Percentiles rank a stretch among this genome's conserved stretches.
These are phyloP conservation scores for Picocystis sp. DNA, from an alignment of 163 green algal genomes.

Conservation along the genomic window DNA sequence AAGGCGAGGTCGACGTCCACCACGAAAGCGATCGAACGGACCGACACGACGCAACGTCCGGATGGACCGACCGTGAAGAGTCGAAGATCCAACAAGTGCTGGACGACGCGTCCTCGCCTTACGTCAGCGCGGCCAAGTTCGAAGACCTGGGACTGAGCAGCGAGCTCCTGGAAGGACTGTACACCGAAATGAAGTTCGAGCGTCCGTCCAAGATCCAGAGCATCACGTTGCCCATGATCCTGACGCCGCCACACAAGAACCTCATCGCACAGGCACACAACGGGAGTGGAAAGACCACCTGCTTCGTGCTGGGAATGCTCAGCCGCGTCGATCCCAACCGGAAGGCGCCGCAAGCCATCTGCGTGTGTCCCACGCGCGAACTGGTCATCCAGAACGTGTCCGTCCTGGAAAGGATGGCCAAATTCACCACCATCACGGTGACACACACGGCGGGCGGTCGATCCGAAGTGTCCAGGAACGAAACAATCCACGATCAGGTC, in stretches of 20 bases:
- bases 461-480: conserved; percentile 2
- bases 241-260: conserved; percentile 60
- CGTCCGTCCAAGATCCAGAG: conserved; percentile 79
- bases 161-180: conserved; percentile 53
- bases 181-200: conserved; percentile 99
- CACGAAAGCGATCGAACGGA: no score
- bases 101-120: conserved; percentile 4
- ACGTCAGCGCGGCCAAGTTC: conserved; percentile 4
- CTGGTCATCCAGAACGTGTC: conserved; percentile 89
- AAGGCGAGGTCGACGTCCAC: no score
- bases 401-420: conserved; percentile 76
- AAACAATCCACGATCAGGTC: conserved; percentile 36
- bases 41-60: no score
- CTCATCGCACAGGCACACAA: conserved; percentile 97
- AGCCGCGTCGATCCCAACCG: conserved; percentile 47
- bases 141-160: conserved; percentile 3
- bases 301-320: conserved; percentile 95
- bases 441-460: conserved; percentile 40
- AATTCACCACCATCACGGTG: conserved; percentile 50
- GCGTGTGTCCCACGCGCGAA: conserved; percentile 89
- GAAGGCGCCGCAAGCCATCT: conserved; percentile 48
- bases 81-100: no score
- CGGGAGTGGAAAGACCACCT: conserved; percentile 95
- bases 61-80: no score
- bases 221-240: conserved; percentile 89